Conservation (phyloP, 2,329 filamentous ascomycete genomes). For the Claviceps arundinis region DNA sequence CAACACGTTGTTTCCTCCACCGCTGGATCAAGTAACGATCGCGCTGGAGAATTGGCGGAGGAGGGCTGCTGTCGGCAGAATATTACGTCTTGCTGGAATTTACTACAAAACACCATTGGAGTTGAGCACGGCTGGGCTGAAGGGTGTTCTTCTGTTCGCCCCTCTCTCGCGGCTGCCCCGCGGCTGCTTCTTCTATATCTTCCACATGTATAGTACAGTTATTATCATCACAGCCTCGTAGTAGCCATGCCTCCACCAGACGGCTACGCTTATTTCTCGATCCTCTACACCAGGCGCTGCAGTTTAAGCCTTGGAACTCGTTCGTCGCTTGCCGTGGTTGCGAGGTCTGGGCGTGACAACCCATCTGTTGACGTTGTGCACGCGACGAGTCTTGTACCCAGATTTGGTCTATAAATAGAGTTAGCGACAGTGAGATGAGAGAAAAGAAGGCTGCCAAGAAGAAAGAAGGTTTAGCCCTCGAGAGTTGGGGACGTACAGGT, state of each 20-base stretch:
- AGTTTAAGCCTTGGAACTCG: slow-evolving; percentile 30
- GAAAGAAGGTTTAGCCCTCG: not conserved
- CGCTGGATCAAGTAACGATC: too few relatives aligned
- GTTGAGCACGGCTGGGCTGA: not conserved
- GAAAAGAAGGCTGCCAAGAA: not conserved
- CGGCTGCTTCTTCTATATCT: not conserved
- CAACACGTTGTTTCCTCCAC: too few relatives aligned
- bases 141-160: not conserved
- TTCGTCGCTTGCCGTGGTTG: slow-evolving; percentile 82
- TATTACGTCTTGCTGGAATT: too few relatives aligned
- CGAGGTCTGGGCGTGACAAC: slow-evolving; percentile 72
- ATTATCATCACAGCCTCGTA: not conserved
- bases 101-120: too few relatives aligned
- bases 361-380: slow-evolving; percentile 81
- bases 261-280: not conserved
- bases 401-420: slow-evolving; percentile 48
- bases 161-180: too few relatives aligned
- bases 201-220: slow-evolving; percentile 1
- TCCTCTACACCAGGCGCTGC: not conserved
- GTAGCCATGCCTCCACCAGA: slow-evolving; percentile 1
- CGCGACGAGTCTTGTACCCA: slow-evolving; percentile 83
- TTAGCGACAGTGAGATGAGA: not conserved
- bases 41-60: too few relatives aligned
- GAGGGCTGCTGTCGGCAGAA: too few relatives aligned
- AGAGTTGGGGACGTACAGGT: slow-evolving; percentile 50